Percentiles rank a stretch among this genome's conserved stretches.
Evolutionary conservation across 108 stramenopile genomes (phyloP).

Genomic region (Stephanodiscus triporus): DNA sequence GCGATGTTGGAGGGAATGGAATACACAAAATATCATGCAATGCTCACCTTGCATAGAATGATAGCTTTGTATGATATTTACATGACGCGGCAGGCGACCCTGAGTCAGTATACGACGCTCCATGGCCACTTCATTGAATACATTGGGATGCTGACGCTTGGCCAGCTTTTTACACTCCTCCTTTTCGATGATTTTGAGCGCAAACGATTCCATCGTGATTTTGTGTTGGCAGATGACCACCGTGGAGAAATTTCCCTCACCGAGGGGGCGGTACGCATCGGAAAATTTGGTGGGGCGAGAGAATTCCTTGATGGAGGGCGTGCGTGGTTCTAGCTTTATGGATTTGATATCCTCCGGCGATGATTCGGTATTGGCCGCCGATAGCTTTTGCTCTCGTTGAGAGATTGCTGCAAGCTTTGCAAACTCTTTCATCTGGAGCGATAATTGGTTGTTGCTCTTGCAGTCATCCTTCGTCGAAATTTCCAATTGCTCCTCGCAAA

Average conservation of each 20-base stretch:
- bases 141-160: slow-evolving; percentile 90
- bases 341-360: slow-evolving; percentile 39
- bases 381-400: slow-evolving; percentile 33
- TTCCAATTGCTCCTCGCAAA: slow-evolving; percentile 10
- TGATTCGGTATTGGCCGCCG: slow-evolving; percentile 2
- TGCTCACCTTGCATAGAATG: slow-evolving; percentile 87
- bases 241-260: slow-evolving; percentile 90
- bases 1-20: not conserved
- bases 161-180: slow-evolving; percentile 85
- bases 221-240: slow-evolving; percentile 83
- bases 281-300: slow-evolving; percentile 68
- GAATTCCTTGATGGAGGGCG: slow-evolving; percentile 81
- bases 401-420: slow-evolving; percentile 49
- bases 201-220: slow-evolving; percentile 86
- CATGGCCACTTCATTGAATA: slow-evolving; percentile 97
- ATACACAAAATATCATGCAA: not conserved
- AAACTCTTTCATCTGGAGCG: slow-evolving; percentile 54
- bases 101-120: slow-evolving; percentile 89
- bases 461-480: slow-evolving; percentile 8
- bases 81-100: slow-evolving; percentile 54
- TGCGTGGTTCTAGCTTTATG: slow-evolving; percentile 58
- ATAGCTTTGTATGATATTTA: slow-evolving; percentile 78
- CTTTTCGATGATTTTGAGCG: slow-evolving; percentile 96
- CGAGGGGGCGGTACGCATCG: slow-evolving; percentile 61
- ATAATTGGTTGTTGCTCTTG: slow-evolving; percentile 23